A percentile compares a stretch with the other conserved stretches of the same genome.
phyloP scores from a whole-genome alignment of 2,329 filamentous ascomycete genomes.

The Tolypocladium tundrense region DNA sequence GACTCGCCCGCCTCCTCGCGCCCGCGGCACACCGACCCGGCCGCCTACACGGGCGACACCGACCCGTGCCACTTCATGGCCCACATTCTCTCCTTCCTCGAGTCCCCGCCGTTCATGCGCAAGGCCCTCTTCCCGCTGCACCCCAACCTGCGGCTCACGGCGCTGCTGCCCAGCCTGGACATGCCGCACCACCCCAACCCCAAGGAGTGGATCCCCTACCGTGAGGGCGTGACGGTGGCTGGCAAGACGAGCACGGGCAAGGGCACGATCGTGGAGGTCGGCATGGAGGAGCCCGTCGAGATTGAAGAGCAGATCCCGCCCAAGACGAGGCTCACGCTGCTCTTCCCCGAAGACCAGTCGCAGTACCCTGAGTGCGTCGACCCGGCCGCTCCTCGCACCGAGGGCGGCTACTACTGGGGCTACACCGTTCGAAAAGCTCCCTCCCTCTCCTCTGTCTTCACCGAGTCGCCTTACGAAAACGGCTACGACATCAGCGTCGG shows the following conservation, averaged over 20 bases:
- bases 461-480: slow-evolving; percentile 61
- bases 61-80: slow-evolving; percentile 73
- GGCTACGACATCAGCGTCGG: slow-evolving; percentile 79
- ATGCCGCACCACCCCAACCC: slow-evolving; percentile 74
- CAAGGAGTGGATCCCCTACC: slow-evolving; percentile 69
- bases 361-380: slow-evolving; percentile 48
- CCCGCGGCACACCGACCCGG: slow-evolving; percentile 35
- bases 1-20: slow-evolving; percentile 46
- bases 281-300: slow-evolving; percentile 42
- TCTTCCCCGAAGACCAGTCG: slow-evolving; percentile 37
- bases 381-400: slow-evolving; percentile 58
- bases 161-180: slow-evolving; percentile 65
- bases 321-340: slow-evolving; percentile 64
- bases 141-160: slow-evolving; percentile 64
- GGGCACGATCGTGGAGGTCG: slow-evolving; percentile 48
- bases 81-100: slow-evolving; percentile 71
- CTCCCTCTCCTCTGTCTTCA: slow-evolving; percentile 64
- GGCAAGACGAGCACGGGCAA: slow-evolving; percentile 28
- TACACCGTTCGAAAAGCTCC: slow-evolving; percentile 58
- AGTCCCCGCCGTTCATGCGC: slow-evolving; percentile 75
- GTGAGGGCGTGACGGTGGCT: slow-evolving; percentile 61
- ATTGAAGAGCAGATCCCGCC: slow-evolving; percentile 54
- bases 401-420: slow-evolving; percentile 81
- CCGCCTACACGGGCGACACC: slow-evolving; percentile 55
- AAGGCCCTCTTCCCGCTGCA: slow-evolving; percentile 67